Evolutionary conservation across 2,329 filamentous ascomycete species (phyloP), one percentile per base, ranked within the genome.

Genomic region (Fusarium temperatum): DNA sequence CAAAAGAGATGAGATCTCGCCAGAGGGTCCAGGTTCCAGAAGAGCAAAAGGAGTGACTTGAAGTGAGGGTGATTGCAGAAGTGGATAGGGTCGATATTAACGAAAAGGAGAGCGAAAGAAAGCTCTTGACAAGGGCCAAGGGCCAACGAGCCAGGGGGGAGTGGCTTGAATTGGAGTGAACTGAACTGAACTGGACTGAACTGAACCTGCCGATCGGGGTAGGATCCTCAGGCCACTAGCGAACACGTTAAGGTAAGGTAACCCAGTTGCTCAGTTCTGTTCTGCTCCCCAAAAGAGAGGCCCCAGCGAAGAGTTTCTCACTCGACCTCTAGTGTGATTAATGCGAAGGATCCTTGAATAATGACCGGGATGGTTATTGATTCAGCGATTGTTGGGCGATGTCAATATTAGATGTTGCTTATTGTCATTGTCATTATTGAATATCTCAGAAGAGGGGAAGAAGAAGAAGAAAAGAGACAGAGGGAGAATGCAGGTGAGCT

Each of bases 21-120:
- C 60, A 70, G 66, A 75, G 66, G 69, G 70, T 74, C 75, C 67
- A 72, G 68, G 72, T 70, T 73, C 75, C 68, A 76, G 74, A 77
- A 70, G 73, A 74, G 74, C 75, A 78, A 82, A 83, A 82, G 79
- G 81, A 82, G 80, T 81, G 82, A 83, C 82, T 55, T 83, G 78
- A 79, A 80, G 80, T 82, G 80, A 83, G 80, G 69, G 81, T 79
- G 80, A 81, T 78, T 78, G 77, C 77, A 78, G 75, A 68, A 81
- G 80, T 82, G 81, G 81, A 82, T 80, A 79, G 77, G 73, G 75
- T 78, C 78, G 81, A 82, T 81, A 82, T 81, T 79, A 81, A 79
- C 75, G 75, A 78, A 83, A 83, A 83, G 80, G 80, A 80, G 79
- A 81, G 75, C 70, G 74, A 77, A 76, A 78, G 77, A 77, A 78